Evolutionary conservation across 2,329 filamentous ascomycete species (phyloP), one percentile per base, ranked within the genome.

Genomic region (Aspergillus neotritici): DNA sequence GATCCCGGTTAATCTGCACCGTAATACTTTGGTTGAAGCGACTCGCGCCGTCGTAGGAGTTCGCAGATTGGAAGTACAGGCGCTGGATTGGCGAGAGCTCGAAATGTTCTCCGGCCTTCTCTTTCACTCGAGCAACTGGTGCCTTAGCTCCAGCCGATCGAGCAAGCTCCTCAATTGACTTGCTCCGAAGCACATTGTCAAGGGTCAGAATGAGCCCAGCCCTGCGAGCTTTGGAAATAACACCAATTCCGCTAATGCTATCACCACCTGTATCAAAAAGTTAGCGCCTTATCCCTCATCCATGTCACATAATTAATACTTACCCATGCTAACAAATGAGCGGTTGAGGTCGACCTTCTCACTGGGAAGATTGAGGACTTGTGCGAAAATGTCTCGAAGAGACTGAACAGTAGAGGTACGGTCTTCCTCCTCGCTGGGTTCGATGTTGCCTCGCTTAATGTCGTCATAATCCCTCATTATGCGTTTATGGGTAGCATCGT

Each of bases 191-290:
- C 21, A 67, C 57, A 30, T 60, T 60, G 38, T 65, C 58, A 11
- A 67, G 53, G 6, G 61, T 59, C 10, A 67, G 34, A n/a, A 50
- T 48, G 4, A 67, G 50, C 3, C 61, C 62, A 16, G 61, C 57
- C 31, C 62, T 65, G 15, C 63, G 61, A n/a, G 63, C 59, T n/a
- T 57, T 54, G 13, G 64, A 64, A 21, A 67, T 58, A 15, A 67
- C 56, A 7, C 62, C 58, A 64, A 68, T 68, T 35, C 64, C 65
- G 29, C 58, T 61, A 28, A 69, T 66, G 35, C 65, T 68, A 44
- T 69, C 65, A 4, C 66, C 66, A 14, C 65, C 65, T 62, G 34
- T 38, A 40, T 34, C 28, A 34, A 30, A 13, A 35, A 7, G 38
- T 57, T 41, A 55, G 45, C 34, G 39, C 11, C 11, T n/a, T 2